These are phyloP conservation scores for Sarocladium strictum DNA, from an alignment of 2,329 filamentous ascomycete species.

Conservation along the genomic window DNA sequence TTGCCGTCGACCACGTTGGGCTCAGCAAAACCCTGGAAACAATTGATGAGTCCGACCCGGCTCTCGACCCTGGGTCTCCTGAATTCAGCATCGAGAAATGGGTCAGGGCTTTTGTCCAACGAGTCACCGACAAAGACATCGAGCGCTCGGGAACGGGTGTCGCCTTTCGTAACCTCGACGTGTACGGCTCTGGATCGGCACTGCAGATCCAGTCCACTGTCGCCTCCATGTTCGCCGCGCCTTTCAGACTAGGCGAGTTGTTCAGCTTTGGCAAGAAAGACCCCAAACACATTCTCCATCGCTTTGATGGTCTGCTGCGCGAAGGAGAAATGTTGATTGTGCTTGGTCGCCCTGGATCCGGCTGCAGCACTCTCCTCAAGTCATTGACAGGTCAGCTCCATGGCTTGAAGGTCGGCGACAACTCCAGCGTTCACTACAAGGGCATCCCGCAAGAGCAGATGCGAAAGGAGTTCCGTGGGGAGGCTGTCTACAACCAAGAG, in stretches of 20 bases:
- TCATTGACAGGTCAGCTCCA: constrained; percentile 54
- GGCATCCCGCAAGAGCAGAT: constrained; percentile 50
- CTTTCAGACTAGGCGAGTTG: constrained; percentile 50
- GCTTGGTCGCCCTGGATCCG: constrained; percentile 59
- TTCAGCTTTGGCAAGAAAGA: constrained; percentile 40
- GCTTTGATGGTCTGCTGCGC: constrained; percentile 59
- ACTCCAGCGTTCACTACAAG: constrained; percentile 55
- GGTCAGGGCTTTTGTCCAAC: constrained; percentile 30
- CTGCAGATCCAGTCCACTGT: constrained; percentile 66
- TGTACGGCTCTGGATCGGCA: constrained; percentile 61
- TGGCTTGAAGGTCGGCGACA: constrained; percentile 46
- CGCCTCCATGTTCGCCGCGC: constrained; percentile 49
- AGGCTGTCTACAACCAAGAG: constrained; percentile 71
- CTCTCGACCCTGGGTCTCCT: constrained; percentile 30
- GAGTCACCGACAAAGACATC: constrained; percentile 49
- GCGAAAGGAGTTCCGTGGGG: constrained; percentile 56
- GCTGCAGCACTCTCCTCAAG: constrained; percentile 60
- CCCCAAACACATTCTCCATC: constrained; percentile 54
- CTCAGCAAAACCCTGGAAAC: constrained; percentile 7
- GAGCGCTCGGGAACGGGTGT: constrained; percentile 50
- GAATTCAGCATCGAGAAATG: constrained; percentile 37
- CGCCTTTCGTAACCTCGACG: constrained; percentile 58
- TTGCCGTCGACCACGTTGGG: not conserved
- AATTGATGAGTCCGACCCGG: constrained; percentile 19
- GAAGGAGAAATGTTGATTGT: constrained; percentile 64